Base-by-base conservation (phyloP, 2,329 filamentous ascomycete species). In the Chrysoporthe cubensis region DNA sequence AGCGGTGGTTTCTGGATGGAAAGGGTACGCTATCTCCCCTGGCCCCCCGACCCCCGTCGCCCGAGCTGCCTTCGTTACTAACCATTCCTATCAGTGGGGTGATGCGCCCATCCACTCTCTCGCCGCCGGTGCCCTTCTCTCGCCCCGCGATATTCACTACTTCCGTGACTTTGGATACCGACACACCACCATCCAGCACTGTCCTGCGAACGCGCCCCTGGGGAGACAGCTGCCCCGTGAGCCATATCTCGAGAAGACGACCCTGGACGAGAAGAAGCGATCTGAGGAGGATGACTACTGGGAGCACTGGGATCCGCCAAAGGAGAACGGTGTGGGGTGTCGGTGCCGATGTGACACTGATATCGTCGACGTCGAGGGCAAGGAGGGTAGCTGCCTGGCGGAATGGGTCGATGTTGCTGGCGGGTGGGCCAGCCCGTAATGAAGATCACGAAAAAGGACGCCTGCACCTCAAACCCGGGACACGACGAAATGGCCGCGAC, bases 1-100 rank as follows among this genome's bases (percentile, higher is more conserved):
- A 97, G 94, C 77, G 96, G 96, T 72, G 96, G 96, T 60, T 99
- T 99, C 82, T 99, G 96, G 96, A 97, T 96, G 90, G 96, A 99
- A 83, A 86, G 96, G 79, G 94, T 97, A 88, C 73, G 80, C 78
- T 40, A 64, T 44, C 60, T 70, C 54, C 16, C 26, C 18, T 43
- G 62, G 62, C 67, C 26, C 11, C 16, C 44, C 50, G 64, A 62
- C 66, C 52, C 42, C 43, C 18, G 57, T 11, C 2, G 6, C 18
- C n/a, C 40, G 26, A 26, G 26, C 26, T 26, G n/a, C 4, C 32
- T 56, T 50, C 4, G 57, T 9, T 14, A 13, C 57, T 44, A 50
- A 52, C 9, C 6, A 74, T 80, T 84, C 84, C 73, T 44, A n/a
- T 64, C 75, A 97, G 93, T 99, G 96, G 96, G 96, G 96, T 81